Evolutionary conservation across 371 early-diverging fungal species (phyloP).

Genomic region (Basidiobolus meristosporus): DNA sequence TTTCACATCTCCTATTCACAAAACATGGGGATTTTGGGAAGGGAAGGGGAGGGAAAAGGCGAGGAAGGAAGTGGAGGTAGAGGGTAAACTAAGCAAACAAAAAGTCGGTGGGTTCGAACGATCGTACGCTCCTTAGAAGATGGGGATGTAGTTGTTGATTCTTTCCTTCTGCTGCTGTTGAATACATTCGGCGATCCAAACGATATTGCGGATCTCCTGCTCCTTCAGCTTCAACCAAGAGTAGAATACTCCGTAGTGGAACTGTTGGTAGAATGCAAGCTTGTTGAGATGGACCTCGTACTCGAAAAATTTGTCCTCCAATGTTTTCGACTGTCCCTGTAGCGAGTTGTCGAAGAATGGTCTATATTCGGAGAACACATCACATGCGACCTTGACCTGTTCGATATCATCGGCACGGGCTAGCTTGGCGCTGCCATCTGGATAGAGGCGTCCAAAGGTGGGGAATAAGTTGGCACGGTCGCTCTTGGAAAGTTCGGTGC

Average conservation of each 20-base stretch:
- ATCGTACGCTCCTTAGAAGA: too few relatives aligned
- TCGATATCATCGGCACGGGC: constrained; percentile 83
- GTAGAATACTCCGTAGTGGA: constrained; percentile 93
- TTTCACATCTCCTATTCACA: too few relatives aligned
- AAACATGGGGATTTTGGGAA: too few relatives aligned
- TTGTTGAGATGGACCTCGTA: constrained; percentile 86
- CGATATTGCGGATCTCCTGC: constrained; percentile 97
- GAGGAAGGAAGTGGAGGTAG: too few relatives aligned
- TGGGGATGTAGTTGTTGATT: constrained; percentile 82
- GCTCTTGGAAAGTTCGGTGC: constrained; percentile 89
- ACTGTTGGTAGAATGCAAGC: constrained; percentile 86
- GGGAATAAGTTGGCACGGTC: constrained; percentile 89
- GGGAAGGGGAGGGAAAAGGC: too few relatives aligned
- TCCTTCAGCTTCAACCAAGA: constrained; percentile 95
- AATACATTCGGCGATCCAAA: constrained; percentile 99
- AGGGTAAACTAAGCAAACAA: too few relatives aligned
- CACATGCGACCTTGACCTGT: constrained; percentile 72
- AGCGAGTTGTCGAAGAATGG: constrained; percentile 36
- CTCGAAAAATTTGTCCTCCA: constrained; percentile 92
- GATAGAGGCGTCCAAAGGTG: constrained; percentile 73
- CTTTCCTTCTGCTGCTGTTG: constrained; percentile 90
- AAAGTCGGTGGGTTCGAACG: too few relatives aligned
- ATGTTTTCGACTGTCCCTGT: constrained; percentile 33
- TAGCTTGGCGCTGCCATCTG: constrained; percentile 69
- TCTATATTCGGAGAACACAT: constrained; percentile 71